Percentiles rank a stretch among this genome's conserved stretches.
Evolutionary conservation across 768 basidiomycete genomes (phyloP).

Genomic region (Tricholoma matsutake): DNA sequence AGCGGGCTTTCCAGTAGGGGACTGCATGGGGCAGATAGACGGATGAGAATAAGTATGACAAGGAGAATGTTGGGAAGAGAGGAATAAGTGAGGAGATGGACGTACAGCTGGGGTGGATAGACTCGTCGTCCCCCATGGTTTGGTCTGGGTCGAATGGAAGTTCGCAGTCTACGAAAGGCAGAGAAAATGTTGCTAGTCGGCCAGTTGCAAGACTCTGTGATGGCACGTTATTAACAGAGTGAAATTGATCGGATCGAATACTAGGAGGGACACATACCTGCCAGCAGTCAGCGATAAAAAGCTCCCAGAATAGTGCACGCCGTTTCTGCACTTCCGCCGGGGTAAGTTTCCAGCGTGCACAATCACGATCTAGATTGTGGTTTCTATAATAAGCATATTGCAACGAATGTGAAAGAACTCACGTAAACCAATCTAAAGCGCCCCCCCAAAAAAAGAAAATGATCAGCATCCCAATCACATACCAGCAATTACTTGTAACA

Average conservation of each 20-base stretch:
- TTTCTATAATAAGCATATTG: constrained; percentile 4
- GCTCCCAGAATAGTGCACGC: constrained; percentile 68
- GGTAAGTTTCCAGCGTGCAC: constrained; percentile 63
- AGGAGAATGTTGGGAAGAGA: neutral
- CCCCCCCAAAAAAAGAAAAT: constrained; percentile 3
- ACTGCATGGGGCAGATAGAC: constrained; percentile 33
- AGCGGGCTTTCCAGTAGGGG: constrained; percentile 67
- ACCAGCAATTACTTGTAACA: neutral
- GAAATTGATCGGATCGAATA: neutral
- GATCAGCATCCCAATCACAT: neutral
- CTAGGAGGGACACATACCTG: constrained; percentile 41
- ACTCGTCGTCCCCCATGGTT: constrained; percentile 57
- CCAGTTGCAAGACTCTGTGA: constrained; percentile 66
- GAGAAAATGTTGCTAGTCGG: constrained; percentile 62
- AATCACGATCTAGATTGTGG: constrained; percentile 55
- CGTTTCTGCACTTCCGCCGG: constrained; percentile 68
- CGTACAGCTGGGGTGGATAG: constrained; percentile 58
- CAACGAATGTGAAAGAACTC: constrained; percentile 23
- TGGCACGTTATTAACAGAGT: neutral
- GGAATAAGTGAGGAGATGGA: constrained; percentile 5
- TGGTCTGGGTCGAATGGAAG: constrained; percentile 59
- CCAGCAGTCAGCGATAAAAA: constrained; percentile 74
- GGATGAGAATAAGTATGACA: neutral
- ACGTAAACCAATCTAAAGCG: constrained; percentile 63
- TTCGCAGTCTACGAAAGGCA: constrained; percentile 73